These are phyloP conservation scores for Phalaenopsis hybrid DNA, from an alignment of 116 monocot species.

Conservation along the genomic window DNA sequence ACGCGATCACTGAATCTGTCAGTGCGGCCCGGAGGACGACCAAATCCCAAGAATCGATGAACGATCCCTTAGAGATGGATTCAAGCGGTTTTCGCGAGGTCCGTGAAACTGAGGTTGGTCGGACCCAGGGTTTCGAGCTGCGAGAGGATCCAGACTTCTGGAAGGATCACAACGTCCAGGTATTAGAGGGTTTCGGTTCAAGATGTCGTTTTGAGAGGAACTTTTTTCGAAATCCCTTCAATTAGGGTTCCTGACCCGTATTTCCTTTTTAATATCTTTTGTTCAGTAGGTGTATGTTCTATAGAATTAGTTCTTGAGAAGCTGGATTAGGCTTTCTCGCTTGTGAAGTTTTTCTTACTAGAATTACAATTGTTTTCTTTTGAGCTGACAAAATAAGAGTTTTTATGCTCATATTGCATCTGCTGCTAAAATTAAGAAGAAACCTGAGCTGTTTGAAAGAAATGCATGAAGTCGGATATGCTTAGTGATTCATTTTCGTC, in stretches of 20 bases:
- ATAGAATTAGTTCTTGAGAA: background rate
- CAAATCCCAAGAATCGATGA: constrained; percentile 19
- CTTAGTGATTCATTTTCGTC: background rate
- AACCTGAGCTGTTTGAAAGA: background rate
- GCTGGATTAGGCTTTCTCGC: background rate
- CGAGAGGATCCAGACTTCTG: constrained; percentile 88
- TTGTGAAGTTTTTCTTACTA: too few species aligned
- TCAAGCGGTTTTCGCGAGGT: constrained; percentile 4
- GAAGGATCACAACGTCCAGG: constrained; percentile 97
- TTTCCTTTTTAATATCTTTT: background rate
- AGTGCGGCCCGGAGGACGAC: constrained; percentile 13
- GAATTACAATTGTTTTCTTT: too few species aligned
- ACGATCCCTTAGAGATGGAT: background rate
- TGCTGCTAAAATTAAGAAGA: background rate
- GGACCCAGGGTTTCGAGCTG: constrained; percentile 47
- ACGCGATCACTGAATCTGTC: constrained; percentile 19
- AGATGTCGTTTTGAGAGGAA: background rate
- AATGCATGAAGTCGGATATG: background rate
- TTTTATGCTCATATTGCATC: too few species aligned
- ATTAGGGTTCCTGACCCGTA: background rate
- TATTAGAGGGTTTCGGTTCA: constrained; percentile 11
- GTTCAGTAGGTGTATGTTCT: background rate
- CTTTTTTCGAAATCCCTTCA: background rate
- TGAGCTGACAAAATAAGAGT: background rate
- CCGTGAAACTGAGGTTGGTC: background rate